Conservation (phyloP, 2,329 filamentous ascomycete species). For the Fusarium marasasianum region DNA sequence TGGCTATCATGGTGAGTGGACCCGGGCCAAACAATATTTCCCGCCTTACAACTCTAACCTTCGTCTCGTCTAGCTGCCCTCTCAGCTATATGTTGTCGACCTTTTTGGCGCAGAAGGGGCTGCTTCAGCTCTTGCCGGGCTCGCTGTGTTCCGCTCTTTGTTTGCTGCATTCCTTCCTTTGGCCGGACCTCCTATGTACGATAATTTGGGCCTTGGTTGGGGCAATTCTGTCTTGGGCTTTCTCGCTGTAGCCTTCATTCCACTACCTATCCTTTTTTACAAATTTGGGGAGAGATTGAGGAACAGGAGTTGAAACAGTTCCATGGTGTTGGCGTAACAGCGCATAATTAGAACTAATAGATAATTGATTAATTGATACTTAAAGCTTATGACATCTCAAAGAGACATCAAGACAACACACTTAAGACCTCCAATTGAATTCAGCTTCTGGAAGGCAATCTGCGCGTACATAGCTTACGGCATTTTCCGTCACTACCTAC, state of each 20-base stretch:
- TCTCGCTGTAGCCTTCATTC: not conserved
- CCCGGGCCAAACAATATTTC: not conserved
- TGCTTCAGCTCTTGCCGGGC: not conserved
- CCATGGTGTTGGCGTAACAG: too few relatives aligned
- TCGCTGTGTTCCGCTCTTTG: not conserved
- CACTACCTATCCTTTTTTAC: not conserved
- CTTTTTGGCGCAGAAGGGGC: not conserved
- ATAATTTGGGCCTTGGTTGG: not conserved
- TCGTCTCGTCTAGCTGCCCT: not conserved
- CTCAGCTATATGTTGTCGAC: not conserved
- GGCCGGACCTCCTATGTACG: not conserved
- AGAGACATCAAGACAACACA: too few relatives aligned
- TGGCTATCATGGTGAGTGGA: not conserved
- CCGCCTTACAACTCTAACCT: not conserved
- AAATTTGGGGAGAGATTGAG: not conserved
- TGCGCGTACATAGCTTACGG: not conserved
- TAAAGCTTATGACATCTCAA: too few relatives aligned
- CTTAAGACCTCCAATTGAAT: too few relatives aligned
- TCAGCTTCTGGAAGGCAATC: too few relatives aligned
- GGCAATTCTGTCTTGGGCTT: not conserved
- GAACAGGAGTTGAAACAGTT: not conserved
- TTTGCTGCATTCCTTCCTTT: not conserved
- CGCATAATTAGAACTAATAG: too few relatives aligned
- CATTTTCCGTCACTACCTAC: not conserved
- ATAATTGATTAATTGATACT: too few relatives aligned